These are phyloP conservation scores for Agrocybe praecox DNA, from an alignment of 768 basidiomycete genomes.

Conservation along the genomic window DNA sequence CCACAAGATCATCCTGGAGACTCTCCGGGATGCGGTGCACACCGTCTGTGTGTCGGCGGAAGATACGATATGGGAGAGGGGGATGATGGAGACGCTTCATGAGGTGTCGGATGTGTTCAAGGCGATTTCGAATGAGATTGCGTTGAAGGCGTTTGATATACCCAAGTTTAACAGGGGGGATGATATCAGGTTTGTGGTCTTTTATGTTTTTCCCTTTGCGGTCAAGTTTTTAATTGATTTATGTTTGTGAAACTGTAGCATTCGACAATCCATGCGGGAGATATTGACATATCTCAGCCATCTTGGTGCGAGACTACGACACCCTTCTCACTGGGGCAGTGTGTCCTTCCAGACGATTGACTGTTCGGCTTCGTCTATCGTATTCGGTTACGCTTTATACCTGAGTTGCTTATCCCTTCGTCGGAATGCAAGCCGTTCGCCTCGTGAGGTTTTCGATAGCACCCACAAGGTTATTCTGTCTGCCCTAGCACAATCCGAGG, in stretches of 20 bases:
- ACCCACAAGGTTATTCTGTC: conserved; percentile 29
- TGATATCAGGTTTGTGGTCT: conserved; percentile 16
- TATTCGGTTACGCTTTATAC: conserved; percentile 33
- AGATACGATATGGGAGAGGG: conserved; percentile 35
- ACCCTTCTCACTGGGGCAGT: conserved; percentile 20
- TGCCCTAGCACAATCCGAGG: conserved; percentile 23
- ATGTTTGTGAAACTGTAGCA: conserved; percentile 5
- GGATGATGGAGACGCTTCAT: conserved; percentile 30
- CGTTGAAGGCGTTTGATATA: conserved; percentile 33
- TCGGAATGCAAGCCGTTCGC: conserved; percentile 20
- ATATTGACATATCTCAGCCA: conserved; percentile 25
- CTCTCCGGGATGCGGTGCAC: conserved; percentile 34
- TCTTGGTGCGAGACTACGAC: conserved; percentile 25
- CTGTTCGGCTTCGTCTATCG: conserved; percentile 24
- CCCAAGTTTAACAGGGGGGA: conserved; percentile 11
- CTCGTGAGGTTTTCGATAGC: conserved; percentile 21
- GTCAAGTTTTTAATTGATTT: background rate
- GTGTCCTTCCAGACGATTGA: conserved; percentile 24
- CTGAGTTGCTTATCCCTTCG: conserved; percentile 30
- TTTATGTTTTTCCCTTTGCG: background rate
- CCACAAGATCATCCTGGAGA: conserved; percentile 32
- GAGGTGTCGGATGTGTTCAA: conserved; percentile 34
- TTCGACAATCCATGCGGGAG: conserved; percentile 14
- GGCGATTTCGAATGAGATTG: conserved; percentile 34
- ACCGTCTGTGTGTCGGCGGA: conserved; percentile 30